These are phyloP conservation scores for Dendrocalamus latiflorus DNA, from an alignment of 202 grass and related monocot genomes.

Conservation along the genomic window DNA sequence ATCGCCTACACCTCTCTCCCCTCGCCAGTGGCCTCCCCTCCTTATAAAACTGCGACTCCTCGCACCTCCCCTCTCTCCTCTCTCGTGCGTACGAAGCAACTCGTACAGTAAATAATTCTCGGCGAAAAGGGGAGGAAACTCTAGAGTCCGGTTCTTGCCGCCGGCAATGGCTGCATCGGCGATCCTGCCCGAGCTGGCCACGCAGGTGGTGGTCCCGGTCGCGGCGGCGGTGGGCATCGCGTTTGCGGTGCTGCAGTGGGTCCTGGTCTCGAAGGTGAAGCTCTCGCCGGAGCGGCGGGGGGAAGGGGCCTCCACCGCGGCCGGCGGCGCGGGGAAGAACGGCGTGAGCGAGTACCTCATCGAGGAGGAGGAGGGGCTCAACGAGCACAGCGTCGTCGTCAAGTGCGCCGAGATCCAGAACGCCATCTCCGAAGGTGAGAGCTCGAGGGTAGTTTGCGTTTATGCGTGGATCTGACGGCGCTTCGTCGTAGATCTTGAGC, in stretches of 20 bases:
- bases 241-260: conserved; percentile 74
- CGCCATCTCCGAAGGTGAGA: conserved; percentile 90
- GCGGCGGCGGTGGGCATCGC: conserved; percentile 67
- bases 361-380: conserved; percentile 94
- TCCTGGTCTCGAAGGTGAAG: conserved; percentile 75
- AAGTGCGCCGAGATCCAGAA: conserved; percentile 91
- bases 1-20: not conserved
- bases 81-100: not conserved
- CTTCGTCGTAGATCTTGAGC: not conserved
- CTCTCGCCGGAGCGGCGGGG: conserved; percentile 31
- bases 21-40: not conserved
- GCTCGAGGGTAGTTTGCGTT: not conserved
- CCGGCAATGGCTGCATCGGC: conserved; percentile 37
- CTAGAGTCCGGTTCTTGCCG: not conserved
- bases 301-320: not conserved
- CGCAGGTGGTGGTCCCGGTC: conserved; percentile 64
- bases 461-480: not conserved
- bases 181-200: conserved; percentile 64
- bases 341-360: conserved; percentile 54
- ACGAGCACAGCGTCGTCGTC: conserved; percentile 80
- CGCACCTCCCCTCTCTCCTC: not conserved
- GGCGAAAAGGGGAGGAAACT: not conserved
- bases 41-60: conserved; percentile 15
- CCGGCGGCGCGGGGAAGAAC: conserved; percentile 19
- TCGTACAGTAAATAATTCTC: not conserved